Conservation (phyloP, 2,329 filamentous ascomycete genomes). For the Pseudopyricularia javanii region DNA sequence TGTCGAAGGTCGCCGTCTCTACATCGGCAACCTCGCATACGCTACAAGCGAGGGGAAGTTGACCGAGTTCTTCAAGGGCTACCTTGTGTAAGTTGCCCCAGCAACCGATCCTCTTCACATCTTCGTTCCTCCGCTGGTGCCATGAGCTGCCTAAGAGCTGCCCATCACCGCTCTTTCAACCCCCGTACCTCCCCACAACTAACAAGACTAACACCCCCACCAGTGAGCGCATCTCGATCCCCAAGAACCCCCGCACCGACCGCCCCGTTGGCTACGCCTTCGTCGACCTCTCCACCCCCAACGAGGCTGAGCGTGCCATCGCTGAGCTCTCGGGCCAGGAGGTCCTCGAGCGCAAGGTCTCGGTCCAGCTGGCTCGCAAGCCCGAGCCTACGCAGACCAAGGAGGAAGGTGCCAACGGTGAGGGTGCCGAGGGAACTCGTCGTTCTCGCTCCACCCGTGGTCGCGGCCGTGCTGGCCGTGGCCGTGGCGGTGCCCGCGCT, state of each 20-base stretch:
- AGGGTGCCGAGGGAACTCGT: slow-evolving; percentile 56
- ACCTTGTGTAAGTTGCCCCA: slow-evolving; percentile 75
- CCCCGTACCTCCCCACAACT: background rate
- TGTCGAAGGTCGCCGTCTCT: slow-evolving; percentile 96
- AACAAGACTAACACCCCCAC: background rate
- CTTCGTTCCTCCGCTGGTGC: background rate
- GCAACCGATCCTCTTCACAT: background rate
- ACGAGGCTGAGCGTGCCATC: slow-evolving; percentile 92
- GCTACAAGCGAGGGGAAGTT: slow-evolving; percentile 99
- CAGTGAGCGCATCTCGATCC: slow-evolving; percentile 97
- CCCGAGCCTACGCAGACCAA: slow-evolving; percentile 51
- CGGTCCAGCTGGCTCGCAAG: slow-evolving; percentile 96
- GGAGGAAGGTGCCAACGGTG: slow-evolving; percentile 58
- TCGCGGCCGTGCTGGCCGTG: slow-evolving; percentile 53
- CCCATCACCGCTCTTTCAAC: no score
- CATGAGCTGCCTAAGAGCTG: no score
- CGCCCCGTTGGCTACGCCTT: slow-evolving; percentile 98
- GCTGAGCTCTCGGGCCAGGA: slow-evolving; percentile 92
- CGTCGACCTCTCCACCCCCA: slow-evolving; percentile 89
- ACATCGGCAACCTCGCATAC: slow-evolving; percentile 99
- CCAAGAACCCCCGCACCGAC: slow-evolving; percentile 97
- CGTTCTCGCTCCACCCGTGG: slow-evolving; percentile 52
- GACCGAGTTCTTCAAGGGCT: slow-evolving; percentile 99
- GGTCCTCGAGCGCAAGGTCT: slow-evolving; percentile 97
- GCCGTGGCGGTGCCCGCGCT: slow-evolving; percentile 51